Conservation (phyloP, 1,284 basidiomycete genomes). For the Naganishia albida region DNA sequence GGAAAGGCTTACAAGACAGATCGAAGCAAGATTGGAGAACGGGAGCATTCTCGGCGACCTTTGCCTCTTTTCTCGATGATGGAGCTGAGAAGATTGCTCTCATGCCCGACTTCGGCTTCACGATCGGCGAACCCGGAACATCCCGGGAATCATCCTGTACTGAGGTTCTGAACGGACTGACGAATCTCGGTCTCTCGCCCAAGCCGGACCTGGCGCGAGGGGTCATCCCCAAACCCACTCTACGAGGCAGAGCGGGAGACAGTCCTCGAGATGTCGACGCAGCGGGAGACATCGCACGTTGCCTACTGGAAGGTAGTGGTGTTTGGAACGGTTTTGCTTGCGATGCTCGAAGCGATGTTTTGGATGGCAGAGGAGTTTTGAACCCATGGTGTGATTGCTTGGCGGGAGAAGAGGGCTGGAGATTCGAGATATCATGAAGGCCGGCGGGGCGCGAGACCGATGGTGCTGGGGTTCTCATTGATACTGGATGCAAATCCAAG, state of each 20-base stretch:
- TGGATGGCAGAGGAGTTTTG: slow-evolving; percentile 12
- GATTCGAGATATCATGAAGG: slow-evolving; percentile 27
- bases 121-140: not conserved
- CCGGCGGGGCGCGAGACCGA: not conserved
- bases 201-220: slow-evolving; percentile 35
- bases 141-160: slow-evolving; percentile 9
- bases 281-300: slow-evolving; percentile 26
- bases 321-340: slow-evolving; percentile 41
- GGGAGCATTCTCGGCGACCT: not conserved
- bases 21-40: not conserved
- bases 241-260: slow-evolving; percentile 39
- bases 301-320: slow-evolving; percentile 32
- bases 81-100: slow-evolving; percentile 13
- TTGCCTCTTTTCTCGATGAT: not conserved
- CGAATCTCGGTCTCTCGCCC: slow-evolving; percentile 39
- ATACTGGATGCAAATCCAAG: not conserved
- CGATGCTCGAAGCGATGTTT: slow-evolving; percentile 36
- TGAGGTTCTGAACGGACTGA: slow-evolving; percentile 49
- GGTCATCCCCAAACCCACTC: slow-evolving; percentile 48
- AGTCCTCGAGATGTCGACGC: slow-evolving; percentile 40
- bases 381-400: not conserved
- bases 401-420: slow-evolving; percentile 13
- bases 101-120: slow-evolving; percentile 6
- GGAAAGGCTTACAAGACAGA: slow-evolving; percentile 8
- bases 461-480: not conserved